These are phyloP conservation scores for Collybiopsis confluens DNA, from an alignment of 768 basidiomycete genomes.

Conservation along the genomic window DNA sequence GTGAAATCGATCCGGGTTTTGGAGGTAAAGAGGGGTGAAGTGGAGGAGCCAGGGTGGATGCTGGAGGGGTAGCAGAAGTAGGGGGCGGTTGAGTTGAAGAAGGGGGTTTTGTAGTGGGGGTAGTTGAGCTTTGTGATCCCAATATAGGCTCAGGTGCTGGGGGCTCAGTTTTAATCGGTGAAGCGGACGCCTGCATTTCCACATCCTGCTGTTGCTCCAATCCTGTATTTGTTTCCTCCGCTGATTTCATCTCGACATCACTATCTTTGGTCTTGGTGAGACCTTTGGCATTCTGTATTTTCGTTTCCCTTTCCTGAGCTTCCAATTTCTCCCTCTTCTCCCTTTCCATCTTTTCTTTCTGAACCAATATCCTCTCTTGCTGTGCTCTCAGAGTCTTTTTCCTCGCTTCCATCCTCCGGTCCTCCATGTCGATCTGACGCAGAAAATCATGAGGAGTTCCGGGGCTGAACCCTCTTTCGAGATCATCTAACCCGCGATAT, in stretches of 20 bases:
- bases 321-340: neutral
- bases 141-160: constrained; percentile 15
- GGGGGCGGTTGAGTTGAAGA: constrained; percentile 6
- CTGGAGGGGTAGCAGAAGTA: neutral
- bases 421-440: constrained; percentile 65
- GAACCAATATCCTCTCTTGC: neutral
- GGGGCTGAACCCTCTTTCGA: constrained; percentile 65
- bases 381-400: constrained; percentile 6
- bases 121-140: no score
- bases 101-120: no score
- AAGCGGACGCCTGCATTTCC: neutral
- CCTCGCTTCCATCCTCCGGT: constrained; percentile 50
- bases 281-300: neutral
- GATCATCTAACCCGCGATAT: constrained; percentile 56
- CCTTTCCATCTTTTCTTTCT: neutral
- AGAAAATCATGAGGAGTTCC: constrained; percentile 75
- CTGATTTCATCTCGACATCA: neutral
- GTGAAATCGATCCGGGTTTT: constrained; percentile 49
- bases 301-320: neutral
- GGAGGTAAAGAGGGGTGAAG: constrained; percentile 73
- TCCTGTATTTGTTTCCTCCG: no score
- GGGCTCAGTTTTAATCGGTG: constrained; percentile 9
- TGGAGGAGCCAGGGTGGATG: neutral
- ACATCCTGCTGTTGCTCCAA: no score
- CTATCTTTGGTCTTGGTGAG: neutral